These are phyloP conservation scores for Breviolum minutum DNA, from an alignment of 73 alveolate genomes.

Conservation along the genomic window DNA sequence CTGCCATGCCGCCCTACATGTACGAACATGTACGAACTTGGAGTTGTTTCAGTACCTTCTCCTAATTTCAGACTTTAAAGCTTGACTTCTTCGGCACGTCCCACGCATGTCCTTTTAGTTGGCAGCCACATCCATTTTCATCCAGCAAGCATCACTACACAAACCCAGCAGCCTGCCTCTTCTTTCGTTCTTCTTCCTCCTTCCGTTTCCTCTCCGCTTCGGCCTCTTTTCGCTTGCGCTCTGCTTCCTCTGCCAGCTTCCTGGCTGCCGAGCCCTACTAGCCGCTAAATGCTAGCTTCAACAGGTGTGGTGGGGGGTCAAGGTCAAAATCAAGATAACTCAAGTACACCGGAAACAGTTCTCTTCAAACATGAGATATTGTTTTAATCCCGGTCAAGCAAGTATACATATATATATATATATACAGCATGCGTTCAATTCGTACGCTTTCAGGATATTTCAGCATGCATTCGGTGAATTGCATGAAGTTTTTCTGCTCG, in stretches of 20 bases:
- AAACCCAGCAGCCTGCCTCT: not conserved
- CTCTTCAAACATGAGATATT: not conserved
- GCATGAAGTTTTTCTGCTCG: not conserved
- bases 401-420: too few species aligned
- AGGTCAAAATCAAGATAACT: not conserved
- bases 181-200: constrained; percentile 38
- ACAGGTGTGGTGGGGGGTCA: not conserved
- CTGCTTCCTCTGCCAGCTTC: constrained; percentile 75
- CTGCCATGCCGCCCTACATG: too few species aligned
- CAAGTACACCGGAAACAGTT: not conserved
- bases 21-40: too few species aligned
- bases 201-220: constrained; percentile 63
- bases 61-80: too few species aligned
- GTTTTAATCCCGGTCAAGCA: not conserved
- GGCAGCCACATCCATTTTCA: too few species aligned
- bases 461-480: too few species aligned
- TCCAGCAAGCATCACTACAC: too few species aligned
- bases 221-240: constrained; percentile 24
- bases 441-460: too few species aligned
- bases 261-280: not conserved
- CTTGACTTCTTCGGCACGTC: not conserved
- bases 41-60: too few species aligned
- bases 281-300: not conserved
- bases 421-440: too few species aligned
- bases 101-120: too few species aligned